Percentiles rank a stretch among this genome's conserved stretches.
phyloP scores from a whole-genome alignment of 345 rosid species.

The Cardamine resedifolia region DNA sequence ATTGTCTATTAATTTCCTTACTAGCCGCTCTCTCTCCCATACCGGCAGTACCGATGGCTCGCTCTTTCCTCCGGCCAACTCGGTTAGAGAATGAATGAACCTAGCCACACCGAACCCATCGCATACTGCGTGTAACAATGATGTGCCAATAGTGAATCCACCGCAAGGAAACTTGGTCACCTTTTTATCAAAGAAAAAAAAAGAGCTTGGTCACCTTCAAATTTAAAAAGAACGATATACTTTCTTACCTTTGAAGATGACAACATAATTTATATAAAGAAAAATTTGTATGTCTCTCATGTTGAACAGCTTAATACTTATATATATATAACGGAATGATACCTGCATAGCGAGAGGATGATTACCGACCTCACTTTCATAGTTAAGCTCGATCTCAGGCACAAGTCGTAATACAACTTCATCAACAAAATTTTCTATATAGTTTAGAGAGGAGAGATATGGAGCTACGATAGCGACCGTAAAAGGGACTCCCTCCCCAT shows the following conservation, averaged over 20 bases:
- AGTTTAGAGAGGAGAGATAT: constrained; percentile 41
- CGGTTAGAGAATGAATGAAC: constrained; percentile 38
- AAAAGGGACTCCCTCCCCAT: constrained; percentile 52
- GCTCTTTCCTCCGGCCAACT: constrained; percentile 37
- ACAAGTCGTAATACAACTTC: constrained; percentile 32
- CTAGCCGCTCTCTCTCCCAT: constrained; percentile 47
- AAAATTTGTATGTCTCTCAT: background rate
- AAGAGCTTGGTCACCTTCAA: constrained; percentile 45
- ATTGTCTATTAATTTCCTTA: background rate
- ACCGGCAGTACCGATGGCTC: constrained; percentile 45
- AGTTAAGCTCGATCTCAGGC: constrained; percentile 19
- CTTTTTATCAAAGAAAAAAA: too few relatives aligned
- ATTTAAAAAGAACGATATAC: background rate
- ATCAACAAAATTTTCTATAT: constrained; percentile 42
- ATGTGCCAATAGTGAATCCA: constrained; percentile 37
- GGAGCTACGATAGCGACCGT: constrained; percentile 40
- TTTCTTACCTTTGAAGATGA: too few relatives aligned
- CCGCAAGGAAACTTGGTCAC: constrained; percentile 45
- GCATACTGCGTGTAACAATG: constrained; percentile 43
- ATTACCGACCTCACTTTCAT: constrained; percentile 29
- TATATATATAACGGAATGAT: too few relatives aligned
- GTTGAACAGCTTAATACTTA: too few relatives aligned
- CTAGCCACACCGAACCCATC: constrained; percentile 51
- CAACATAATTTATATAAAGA: background rate
- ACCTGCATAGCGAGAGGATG: constrained; percentile 49